Percentiles rank a stretch among this genome's conserved stretches.
Conservation (phyloP, 2,329 filamentous ascomycete species). For the Verticillium zaregamsianum region DNA sequence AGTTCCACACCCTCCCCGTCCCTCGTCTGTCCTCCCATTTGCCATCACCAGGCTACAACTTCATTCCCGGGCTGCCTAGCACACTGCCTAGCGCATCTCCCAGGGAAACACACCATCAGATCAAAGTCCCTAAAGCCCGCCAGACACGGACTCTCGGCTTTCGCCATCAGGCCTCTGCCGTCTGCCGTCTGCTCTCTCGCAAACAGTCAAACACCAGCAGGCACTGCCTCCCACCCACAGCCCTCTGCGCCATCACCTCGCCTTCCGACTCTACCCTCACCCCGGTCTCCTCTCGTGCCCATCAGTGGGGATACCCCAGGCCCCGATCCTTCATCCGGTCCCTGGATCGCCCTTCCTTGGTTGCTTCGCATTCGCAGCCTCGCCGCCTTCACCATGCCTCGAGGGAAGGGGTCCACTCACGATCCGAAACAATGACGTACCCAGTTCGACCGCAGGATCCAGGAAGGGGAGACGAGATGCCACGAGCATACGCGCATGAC, state of each 20-base stretch:
- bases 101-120: not conserved
- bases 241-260: not conserved
- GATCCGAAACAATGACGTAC: not conserved
- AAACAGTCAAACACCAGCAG: not conserved
- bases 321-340: not conserved
- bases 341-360: not conserved
- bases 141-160: not conserved
- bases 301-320: not conserved
- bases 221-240: not conserved
- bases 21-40: not conserved
- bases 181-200: not conserved
- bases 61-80: not conserved
- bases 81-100: not conserved
- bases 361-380: not conserved
- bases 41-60: not conserved
- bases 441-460: not conserved
- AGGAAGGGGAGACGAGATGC: not conserved
- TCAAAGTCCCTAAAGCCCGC: not conserved
- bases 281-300: not conserved
- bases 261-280: not conserved
- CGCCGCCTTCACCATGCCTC: not conserved
- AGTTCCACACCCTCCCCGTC: too few species aligned
- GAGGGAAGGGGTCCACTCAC: not conserved
- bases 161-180: not conserved
- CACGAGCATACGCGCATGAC: not conserved